These are phyloP conservation scores for Podospora pseudopauciseta DNA, from an alignment of 495 filamentous ascomycete genomes.

Conservation along the genomic window DNA sequence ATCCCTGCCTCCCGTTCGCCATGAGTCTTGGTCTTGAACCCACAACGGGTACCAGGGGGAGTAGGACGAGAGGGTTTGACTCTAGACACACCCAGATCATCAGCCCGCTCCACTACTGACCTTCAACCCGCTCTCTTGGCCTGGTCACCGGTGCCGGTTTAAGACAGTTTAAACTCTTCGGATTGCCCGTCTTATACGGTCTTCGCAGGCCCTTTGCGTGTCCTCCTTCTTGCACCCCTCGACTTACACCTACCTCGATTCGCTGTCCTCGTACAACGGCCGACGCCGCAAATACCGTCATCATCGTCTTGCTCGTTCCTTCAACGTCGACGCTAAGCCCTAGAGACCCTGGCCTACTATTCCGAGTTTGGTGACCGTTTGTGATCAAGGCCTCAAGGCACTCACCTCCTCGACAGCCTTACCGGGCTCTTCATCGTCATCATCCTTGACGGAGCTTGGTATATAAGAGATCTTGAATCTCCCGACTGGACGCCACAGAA, in stretches of 20 bases:
- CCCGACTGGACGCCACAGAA: conserved; percentile 19
- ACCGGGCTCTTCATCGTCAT: background rate
- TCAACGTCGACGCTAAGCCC: conserved; percentile 22
- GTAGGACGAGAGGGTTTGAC: conserved; percentile 16
- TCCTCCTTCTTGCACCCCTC: conserved; percentile 19
- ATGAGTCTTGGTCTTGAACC: conserved; percentile 6
- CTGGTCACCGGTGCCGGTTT: conserved; percentile 14
- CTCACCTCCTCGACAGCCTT: background rate
- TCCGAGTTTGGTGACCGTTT: conserved; percentile 20
- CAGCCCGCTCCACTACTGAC: conserved; percentile 10
- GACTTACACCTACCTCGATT: conserved; percentile 11
- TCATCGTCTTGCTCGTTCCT: conserved; percentile 6
- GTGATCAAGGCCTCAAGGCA: conserved; percentile 3
- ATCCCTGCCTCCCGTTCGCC: conserved; percentile 15
- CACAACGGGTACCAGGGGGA: conserved; percentile 11
- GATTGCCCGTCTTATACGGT: conserved; percentile 8
- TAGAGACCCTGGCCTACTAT: conserved; percentile 19
- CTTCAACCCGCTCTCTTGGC: conserved; percentile 9
- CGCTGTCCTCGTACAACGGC: conserved; percentile 11
- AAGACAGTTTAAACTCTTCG: conserved; percentile 17
- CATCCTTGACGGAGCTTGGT: background rate
- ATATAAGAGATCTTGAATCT: conserved; percentile 20
- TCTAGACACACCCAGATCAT: conserved; percentile 14
- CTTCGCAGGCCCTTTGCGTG: conserved; percentile 13
- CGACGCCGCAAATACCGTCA: conserved; percentile 19